A percentile compares a stretch with the other conserved stretches of the same genome.
Evolutionary conservation across 352 stramenopile genomes (phyloP).

Genomic region (Achlya hypogyna): DNA sequence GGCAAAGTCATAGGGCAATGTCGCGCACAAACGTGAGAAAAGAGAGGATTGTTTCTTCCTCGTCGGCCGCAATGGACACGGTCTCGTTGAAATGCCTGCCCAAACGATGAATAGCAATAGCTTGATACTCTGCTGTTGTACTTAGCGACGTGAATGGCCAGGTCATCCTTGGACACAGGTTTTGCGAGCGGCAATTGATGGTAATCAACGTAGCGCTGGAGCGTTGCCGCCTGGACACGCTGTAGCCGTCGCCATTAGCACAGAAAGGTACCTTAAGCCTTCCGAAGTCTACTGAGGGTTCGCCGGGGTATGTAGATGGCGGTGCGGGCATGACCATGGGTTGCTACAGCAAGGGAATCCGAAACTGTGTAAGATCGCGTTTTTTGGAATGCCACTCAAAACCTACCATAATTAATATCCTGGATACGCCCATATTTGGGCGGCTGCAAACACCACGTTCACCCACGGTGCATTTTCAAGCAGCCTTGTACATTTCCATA

Average conservation of each 20-base stretch:
- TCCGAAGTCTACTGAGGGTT: not conserved
- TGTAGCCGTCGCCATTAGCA: not conserved
- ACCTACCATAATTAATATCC: too few species aligned
- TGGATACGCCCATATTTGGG: too few species aligned
- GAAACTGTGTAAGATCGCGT: not conserved
- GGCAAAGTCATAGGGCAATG: not conserved
- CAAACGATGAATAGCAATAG: not conserved
- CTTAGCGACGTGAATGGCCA: not conserved
- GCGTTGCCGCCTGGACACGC: not conserved
- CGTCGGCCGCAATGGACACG: constrained; percentile 47
- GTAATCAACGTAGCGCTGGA: not conserved
- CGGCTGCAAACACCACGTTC: too few species aligned
- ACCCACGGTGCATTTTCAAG: too few species aligned
- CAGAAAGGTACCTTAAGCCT: not conserved
- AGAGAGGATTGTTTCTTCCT: constrained; percentile 48
- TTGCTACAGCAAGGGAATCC: not conserved
- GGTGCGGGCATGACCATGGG: not conserved
- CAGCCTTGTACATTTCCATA: too few species aligned
- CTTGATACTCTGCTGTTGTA: not conserved
- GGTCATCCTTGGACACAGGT: not conserved
- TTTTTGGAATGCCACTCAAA: not conserved
- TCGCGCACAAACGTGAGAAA: constrained; percentile 57
- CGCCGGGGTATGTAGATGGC: not conserved
- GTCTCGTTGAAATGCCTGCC: constrained; percentile 52
- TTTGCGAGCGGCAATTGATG: not conserved